These are phyloP conservation scores for Cyclotella choctawhatcheeana DNA, from an alignment of 108 stramenopile genomes.

Conservation along the genomic window DNA sequence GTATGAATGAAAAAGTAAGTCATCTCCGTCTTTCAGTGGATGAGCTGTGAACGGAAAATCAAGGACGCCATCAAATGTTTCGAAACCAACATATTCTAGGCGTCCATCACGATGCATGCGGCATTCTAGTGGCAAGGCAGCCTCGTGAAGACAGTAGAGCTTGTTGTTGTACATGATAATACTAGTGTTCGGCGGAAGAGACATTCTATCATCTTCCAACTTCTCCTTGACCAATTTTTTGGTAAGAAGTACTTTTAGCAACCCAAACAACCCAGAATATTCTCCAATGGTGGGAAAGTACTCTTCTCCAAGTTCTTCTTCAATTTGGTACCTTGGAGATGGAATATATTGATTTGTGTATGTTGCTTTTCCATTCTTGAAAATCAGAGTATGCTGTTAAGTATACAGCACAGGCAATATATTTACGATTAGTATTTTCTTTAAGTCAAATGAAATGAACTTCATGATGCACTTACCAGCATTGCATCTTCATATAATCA, in stretches of 20 bases:
- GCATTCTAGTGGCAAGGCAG: conserved; percentile 42
- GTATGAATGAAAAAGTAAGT: conserved; percentile 56
- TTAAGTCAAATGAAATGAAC: too few species aligned
- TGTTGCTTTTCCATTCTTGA: conserved; percentile 45
- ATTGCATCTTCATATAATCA: conserved; percentile 46
- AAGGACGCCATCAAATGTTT: conserved; percentile 38
- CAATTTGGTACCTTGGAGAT: conserved; percentile 50
- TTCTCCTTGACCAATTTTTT: conserved; percentile 42
- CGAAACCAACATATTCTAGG: conserved; percentile 43
- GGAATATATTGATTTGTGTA: conserved; percentile 57
- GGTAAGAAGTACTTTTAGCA: conserved; percentile 40
- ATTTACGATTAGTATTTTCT: too few species aligned
- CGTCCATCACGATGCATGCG: conserved; percentile 49
- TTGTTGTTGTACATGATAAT: conserved; percentile 49
- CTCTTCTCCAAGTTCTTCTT: conserved; percentile 47
- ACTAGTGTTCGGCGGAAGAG: conserved; percentile 6
- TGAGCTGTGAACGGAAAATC: conserved; percentile 58
- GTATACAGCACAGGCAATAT: not conserved
- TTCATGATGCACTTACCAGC: conserved; percentile 33
- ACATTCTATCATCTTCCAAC: conserved; percentile 31
- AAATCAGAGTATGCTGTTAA: conserved; percentile 42
- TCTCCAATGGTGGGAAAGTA: conserved; percentile 51
- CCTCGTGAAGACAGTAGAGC: conserved; percentile 55
- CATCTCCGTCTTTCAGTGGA: conserved; percentile 32
- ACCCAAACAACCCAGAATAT: conserved; percentile 43